Conservation (phyloP, 768 basidiomycete species). For the Suillus sp. region DNA sequence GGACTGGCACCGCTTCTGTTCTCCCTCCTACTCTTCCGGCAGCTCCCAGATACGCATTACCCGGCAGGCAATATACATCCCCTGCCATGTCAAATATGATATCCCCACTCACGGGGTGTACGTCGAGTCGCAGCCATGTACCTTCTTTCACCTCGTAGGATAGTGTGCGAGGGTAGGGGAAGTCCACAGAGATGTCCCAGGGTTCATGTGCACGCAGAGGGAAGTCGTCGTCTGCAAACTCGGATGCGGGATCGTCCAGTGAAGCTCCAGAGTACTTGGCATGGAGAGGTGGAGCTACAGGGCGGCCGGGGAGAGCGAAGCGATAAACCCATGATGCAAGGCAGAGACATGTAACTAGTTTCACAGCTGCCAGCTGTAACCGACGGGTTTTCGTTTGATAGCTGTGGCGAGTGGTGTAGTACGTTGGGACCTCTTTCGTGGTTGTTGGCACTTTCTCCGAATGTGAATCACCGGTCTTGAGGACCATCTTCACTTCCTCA, state of each 20-base stretch:
- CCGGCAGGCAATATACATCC: conserved; percentile 71
- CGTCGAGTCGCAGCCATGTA: conserved; percentile 76
- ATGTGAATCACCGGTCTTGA: background rate
- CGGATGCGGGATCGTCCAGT: conserved; percentile 39
- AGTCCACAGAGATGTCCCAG: conserved; percentile 82
- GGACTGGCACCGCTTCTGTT: conserved; percentile 57
- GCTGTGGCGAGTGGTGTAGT: background rate
- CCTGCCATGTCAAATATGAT: conserved; percentile 77
- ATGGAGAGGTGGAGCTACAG: background rate
- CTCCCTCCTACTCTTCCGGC: conserved; percentile 23
- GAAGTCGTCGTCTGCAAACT: conserved; percentile 58
- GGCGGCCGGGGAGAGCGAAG: conserved; percentile 6
- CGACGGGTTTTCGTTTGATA: conserved; percentile 7
- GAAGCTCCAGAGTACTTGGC: conserved; percentile 12
- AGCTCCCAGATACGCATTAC: conserved; percentile 33
- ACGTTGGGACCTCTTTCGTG: background rate
- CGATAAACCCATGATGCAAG: conserved; percentile 22
- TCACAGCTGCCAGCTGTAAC: conserved; percentile 17
- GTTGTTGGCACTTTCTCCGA: background rate
- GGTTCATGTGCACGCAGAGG: conserved; percentile 54
- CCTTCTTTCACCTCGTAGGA: conserved; percentile 73
- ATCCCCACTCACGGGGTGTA: conserved; percentile 68
- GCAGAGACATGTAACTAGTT: conserved; percentile 24
- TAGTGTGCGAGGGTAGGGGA: conserved; percentile 63
- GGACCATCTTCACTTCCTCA: background rate